phyloP scores from a whole-genome alignment of 306 rosid species.

The Dalbergia oliveri region DNA sequence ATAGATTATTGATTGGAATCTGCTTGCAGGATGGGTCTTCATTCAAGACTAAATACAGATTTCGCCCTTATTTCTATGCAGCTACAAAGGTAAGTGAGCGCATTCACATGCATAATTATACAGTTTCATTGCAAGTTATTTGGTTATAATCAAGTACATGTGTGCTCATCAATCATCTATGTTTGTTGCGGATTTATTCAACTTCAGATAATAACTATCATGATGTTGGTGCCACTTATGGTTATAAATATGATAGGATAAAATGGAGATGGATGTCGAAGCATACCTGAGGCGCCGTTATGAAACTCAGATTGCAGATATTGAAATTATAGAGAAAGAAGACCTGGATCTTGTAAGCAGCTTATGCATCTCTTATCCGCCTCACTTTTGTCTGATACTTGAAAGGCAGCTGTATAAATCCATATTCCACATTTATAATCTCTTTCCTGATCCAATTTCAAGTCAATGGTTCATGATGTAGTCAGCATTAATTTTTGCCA shows the following conservation, averaged over 20 bases:
- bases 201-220: background rate
- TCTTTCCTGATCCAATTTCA: slow-evolving; percentile 22
- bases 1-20: slow-evolving; percentile 46
- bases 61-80: slow-evolving; percentile 86
- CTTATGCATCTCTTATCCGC: slow-evolving; percentile 39
- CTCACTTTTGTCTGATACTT: slow-evolving; percentile 14
- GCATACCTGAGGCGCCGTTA: slow-evolving; percentile 82
- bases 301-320: slow-evolving; percentile 84
- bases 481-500: slow-evolving; percentile 32
- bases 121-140: background rate
- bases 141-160: slow-evolving; percentile 3
- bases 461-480: slow-evolving; percentile 26
- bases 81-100: slow-evolving; percentile 75
- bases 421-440: slow-evolving; percentile 3
- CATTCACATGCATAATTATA: background rate
- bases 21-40: slow-evolving; percentile 87
- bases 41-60: slow-evolving; percentile 87
- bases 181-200: slow-evolving; percentile 24
- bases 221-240: slow-evolving; percentile 36
- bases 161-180: slow-evolving; percentile 23
- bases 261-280: slow-evolving; percentile 88
- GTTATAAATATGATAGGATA: slow-evolving; percentile 59
- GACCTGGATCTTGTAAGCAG: slow-evolving; percentile 95
- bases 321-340: slow-evolving; percentile 83
- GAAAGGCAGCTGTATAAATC: slow-evolving; percentile 32